Base-by-base conservation (phyloP, 257 asterid species). In the Solanum pennellii region DNA sequence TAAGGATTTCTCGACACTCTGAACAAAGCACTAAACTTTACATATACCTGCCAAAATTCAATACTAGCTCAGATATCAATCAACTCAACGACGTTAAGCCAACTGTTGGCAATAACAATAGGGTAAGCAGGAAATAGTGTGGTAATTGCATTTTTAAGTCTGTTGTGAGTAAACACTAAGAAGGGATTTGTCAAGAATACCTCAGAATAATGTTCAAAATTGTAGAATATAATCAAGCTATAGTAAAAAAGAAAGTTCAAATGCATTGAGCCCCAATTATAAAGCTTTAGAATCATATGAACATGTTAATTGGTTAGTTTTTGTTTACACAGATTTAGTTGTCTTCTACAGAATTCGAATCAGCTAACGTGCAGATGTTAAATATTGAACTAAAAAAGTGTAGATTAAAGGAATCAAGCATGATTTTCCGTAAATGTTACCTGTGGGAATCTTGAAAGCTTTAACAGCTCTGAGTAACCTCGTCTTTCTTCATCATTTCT, bases 371-470 rank as follows among this genome's bases (percentile, higher is more conserved):
- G 60, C 83, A 45, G 66, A 79, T 27, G 41, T 14, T 45, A 44
- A 4, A 25, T 77, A 5, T 4, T 44, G n/a, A 77, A 44, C 25
- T 6, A 42, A 37, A 37, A 37, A 37, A 13, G 39, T 77, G 62
- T 44, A 42, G n/a, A 77, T 6, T 44, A 44, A 44, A 44, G 15
- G 45, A 25, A 45, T 29, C 11, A 23, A 27, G 68, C 7, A 27
- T 27, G n/a, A 13, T 27, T 62, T 74, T 83, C 85, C 83, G 69
- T 12, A 88, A 27, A 76, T 21, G 69, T 90, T 87, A 91, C 98
- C 94, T 94, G 95, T 66, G 96, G 98, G 91, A 94, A 96, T 87
- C 93, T 92, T 89, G 98, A 93, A 73, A 96, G 92, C 86, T 91
- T 89, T 47, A 96, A 91, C 88, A 96, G 91, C 52, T 93, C 90